Evolutionary conservation across 768 basidiomycete genomes (phyloP).

Genomic region (Russula griseocarnosa): DNA sequence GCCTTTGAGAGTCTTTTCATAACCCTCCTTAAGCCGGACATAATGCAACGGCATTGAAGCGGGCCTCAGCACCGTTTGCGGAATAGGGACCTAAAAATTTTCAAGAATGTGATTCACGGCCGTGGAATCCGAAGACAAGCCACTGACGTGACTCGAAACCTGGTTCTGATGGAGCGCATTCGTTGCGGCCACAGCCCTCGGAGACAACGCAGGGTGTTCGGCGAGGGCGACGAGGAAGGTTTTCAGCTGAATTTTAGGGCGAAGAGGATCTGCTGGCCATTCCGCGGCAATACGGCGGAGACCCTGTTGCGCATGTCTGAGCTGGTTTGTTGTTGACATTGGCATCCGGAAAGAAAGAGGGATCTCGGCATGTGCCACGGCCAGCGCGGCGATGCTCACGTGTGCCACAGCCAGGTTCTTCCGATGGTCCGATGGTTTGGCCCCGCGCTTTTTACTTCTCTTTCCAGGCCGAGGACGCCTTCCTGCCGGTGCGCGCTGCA

Average conservation of each 20-base stretch:
- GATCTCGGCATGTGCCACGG: neutral
- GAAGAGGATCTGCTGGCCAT: conserved; percentile 72
- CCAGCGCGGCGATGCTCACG: neutral
- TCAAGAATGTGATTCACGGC: neutral
- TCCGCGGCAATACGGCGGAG: conserved; percentile 52
- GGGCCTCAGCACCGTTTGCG: conserved; percentile 59
- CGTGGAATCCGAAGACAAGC: neutral
- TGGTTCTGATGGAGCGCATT: conserved; percentile 52
- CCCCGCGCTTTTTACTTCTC: neutral
- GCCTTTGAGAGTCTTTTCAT: conserved; percentile 72
- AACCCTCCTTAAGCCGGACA: conserved; percentile 64
- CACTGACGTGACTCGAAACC: conserved; percentile 53
- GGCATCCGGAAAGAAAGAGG: neutral
- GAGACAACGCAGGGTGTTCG: conserved; percentile 63
- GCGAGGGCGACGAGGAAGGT: conserved; percentile 61
- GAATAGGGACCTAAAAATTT: conserved; percentile 56
- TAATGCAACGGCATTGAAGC: conserved; percentile 73
- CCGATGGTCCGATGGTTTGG: neutral
- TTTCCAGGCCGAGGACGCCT: neutral
- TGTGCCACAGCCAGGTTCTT: neutral
- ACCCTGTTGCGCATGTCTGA: conserved; percentile 43
- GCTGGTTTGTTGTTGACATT: conserved; percentile 34
- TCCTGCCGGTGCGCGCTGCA: neutral
- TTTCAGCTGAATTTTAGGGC: conserved; percentile 71
- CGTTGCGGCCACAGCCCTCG: conserved; percentile 56